Conservation (phyloP, 202 grass and related monocot genomes). For the Schoenoplectus triqueter region DNA sequence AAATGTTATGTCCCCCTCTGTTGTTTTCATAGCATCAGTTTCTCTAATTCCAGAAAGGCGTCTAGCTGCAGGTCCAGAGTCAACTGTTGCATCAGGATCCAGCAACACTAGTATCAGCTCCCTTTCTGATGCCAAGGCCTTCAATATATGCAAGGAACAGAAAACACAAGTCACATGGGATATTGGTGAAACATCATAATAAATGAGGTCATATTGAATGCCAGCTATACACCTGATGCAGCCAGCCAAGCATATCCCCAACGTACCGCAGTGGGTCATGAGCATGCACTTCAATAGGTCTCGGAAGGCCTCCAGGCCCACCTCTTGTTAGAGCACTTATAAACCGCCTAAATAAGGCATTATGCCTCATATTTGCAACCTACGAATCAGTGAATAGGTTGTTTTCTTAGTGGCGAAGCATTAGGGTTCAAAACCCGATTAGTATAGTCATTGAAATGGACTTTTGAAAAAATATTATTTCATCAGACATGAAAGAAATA, state of each 20-base stretch:
- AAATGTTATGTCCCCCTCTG: conserved; percentile 73
- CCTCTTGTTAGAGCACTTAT: conserved; percentile 99
- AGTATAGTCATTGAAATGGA: background rate
- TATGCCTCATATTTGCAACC: conserved; percentile 99
- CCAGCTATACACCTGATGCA: conserved; percentile 82
- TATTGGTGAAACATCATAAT: conserved; percentile 27
- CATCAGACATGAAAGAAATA: background rate
- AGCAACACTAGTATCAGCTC: conserved; percentile 83
- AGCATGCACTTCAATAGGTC: conserved; percentile 99
- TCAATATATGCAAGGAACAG: conserved; percentile 26
- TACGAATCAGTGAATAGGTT: conserved; percentile 33
- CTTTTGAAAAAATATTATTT: background rate
- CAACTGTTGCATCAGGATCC: conserved; percentile 69
- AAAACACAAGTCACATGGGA: conserved; percentile 12
- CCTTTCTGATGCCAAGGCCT: conserved; percentile 98
- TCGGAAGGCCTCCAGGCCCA: conserved; percentile 84
- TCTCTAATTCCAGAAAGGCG: conserved; percentile 55
- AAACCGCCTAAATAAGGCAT: conserved; percentile 97
- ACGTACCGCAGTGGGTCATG: conserved; percentile 98
- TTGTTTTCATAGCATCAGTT: conserved; percentile 63
- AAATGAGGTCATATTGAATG: conserved; percentile 21
- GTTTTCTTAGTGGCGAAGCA: background rate
- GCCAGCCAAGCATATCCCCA: conserved; percentile 97
- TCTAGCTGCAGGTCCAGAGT: conserved; percentile 59
- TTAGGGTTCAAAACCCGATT: conserved; percentile 8